Evolutionary conservation across 148 eudicot genomes (phyloP).

Genomic region (Fagopyrum homotropicum): DNA sequence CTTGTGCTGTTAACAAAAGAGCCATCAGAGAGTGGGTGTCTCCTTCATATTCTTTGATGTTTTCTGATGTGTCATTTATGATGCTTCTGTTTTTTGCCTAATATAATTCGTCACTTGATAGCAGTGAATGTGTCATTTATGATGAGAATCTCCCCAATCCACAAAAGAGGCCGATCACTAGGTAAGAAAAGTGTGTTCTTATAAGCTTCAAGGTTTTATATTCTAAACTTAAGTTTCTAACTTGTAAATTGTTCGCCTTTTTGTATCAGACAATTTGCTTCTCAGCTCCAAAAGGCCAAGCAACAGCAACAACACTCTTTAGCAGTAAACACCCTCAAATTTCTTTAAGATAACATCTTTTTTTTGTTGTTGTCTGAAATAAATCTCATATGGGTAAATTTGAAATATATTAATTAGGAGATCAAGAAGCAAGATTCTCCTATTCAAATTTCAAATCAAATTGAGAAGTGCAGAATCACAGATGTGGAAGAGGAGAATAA

Average conservation of each 20-base stretch:
- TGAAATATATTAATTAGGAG: conserved; percentile 14
- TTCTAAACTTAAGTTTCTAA: neutral
- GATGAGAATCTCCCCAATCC: conserved; percentile 28
- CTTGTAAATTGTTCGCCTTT: neutral
- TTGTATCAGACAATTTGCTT: conserved; percentile 30
- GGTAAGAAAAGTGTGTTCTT: conserved; percentile 21
- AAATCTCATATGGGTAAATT: neutral
- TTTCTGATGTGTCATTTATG: no score
- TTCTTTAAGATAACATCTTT: neutral
- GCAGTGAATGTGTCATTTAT: conserved; percentile 29
- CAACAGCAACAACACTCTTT: conserved; percentile 17
- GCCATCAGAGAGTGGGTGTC: conserved; percentile 29
- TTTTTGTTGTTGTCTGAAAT: neutral
- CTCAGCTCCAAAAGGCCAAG: conserved; percentile 29
- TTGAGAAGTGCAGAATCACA: conserved; percentile 24
- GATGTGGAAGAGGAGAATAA: conserved; percentile 29
- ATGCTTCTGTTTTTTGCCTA: neutral
- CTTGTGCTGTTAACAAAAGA: conserved; percentile 41
- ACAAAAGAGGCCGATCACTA: conserved; percentile 41
- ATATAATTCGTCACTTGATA: neutral
- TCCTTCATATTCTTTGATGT: neutral
- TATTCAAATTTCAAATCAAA: conserved; percentile 22
- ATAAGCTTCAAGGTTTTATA: neutral
- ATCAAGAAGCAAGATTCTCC: conserved; percentile 24
- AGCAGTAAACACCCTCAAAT: conserved; percentile 11